Percentiles rank a stretch among this genome's conserved stretches.
These are phyloP conservation scores for Saksenaea oblongispora DNA, from an alignment of 371 early-diverging fungal species.

Conservation along the genomic window DNA sequence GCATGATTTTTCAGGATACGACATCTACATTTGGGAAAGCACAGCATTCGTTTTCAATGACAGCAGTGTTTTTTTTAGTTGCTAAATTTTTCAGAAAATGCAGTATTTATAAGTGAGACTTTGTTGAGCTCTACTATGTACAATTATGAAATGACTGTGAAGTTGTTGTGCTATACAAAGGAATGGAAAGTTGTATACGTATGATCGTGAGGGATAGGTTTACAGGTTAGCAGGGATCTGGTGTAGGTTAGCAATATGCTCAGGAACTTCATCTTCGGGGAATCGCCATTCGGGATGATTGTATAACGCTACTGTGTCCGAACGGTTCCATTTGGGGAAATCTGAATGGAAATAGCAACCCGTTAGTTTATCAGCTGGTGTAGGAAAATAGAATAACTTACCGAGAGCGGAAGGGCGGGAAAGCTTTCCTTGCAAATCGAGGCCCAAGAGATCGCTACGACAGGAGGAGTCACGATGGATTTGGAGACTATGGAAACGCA, in stretches of 20 bases:
- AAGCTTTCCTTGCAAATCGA: constrained; percentile 27
- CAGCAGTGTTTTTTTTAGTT: no score
- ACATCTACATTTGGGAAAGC: no score
- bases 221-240: not conserved
- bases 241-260: constrained; percentile 1
- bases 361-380: not conserved
- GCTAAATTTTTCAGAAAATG: not conserved
- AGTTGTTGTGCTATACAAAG: not conserved
- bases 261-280: constrained; percentile 26
- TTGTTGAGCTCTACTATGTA: not conserved
- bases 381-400: constrained; percentile 8
- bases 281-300: constrained; percentile 38
- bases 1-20: no score
- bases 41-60: no score
- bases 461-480: constrained; percentile 31
- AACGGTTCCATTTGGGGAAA: constrained; percentile 28
- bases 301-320: constrained; percentile 29
- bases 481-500: constrained; percentile 12
- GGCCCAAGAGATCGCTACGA: constrained; percentile 18
- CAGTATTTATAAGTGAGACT: not conserved
- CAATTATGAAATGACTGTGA: not conserved
- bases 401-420: constrained; percentile 29
- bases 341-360: constrained; percentile 14
- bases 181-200: not conserved
- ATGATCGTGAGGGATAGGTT: not conserved